Conservation (phyloP, 2,329 filamentous ascomycete genomes). For the Lachnellula occidentalis region DNA sequence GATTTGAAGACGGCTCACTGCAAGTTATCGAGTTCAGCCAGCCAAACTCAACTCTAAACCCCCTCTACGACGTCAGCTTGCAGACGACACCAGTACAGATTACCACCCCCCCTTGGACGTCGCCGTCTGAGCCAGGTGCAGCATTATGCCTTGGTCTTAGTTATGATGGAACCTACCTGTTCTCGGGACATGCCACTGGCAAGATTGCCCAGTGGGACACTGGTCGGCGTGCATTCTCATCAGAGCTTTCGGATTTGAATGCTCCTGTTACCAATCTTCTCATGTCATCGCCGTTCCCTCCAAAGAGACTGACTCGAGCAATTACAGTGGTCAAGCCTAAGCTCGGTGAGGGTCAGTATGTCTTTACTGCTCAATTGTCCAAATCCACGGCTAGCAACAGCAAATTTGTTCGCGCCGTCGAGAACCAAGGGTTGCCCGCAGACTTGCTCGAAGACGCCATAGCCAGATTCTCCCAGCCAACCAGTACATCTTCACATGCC, state of each 20-base stretch:
- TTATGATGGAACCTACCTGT: slow-evolving; percentile 73
- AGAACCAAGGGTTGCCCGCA: slow-evolving; percentile 21
- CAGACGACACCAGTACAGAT: slow-evolving; percentile 53
- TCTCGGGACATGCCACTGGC: slow-evolving; percentile 78
- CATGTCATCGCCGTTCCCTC: slow-evolving; percentile 60
- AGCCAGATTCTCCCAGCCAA: slow-evolving; percentile 36
- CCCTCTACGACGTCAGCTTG: slow-evolving; percentile 40
- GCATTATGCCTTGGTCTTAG: slow-evolving; percentile 65
- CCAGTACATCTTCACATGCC: slow-evolving; percentile 24
- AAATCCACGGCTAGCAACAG: slow-evolving; percentile 23
- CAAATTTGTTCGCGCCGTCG: slow-evolving; percentile 18
- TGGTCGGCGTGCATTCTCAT: slow-evolving; percentile 30
- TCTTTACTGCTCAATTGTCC: slow-evolving; percentile 58
- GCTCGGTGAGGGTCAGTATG: slow-evolving; percentile 59
- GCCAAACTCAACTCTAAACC: slow-evolving; percentile 39
- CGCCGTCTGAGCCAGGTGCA: slow-evolving; percentile 42
- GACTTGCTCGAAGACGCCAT: slow-evolving; percentile 47
- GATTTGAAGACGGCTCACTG: slow-evolving; percentile 73
- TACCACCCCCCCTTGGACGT: slow-evolving; percentile 42
- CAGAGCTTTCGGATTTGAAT: slow-evolving; percentile 47
- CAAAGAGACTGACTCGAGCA: slow-evolving; percentile 42
- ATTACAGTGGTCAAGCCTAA: slow-evolving; percentile 75
- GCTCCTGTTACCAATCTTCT: slow-evolving; percentile 76
- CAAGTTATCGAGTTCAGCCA: slow-evolving; percentile 71
- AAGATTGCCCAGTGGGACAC: slow-evolving; percentile 79